Conservation (phyloP, 371 early-diverging fungal species). For the Rhizomucor pusillus region DNA sequence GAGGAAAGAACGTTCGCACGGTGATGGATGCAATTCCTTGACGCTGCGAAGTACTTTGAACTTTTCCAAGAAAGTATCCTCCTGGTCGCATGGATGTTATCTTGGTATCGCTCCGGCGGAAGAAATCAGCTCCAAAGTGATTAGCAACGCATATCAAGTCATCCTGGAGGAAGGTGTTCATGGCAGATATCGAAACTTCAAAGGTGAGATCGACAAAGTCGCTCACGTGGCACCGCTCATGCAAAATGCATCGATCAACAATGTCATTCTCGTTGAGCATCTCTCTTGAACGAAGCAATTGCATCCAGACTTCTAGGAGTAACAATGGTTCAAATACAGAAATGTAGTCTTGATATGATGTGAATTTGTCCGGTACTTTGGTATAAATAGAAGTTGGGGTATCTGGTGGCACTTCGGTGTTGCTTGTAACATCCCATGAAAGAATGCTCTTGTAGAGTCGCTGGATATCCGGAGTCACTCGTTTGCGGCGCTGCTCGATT, state of each 20-base stretch:
- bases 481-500: constrained; percentile 30
- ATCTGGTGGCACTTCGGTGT: constrained; percentile 48
- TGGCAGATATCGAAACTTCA: constrained; percentile 28
- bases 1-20: constrained; percentile 47
- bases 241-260: constrained; percentile 42
- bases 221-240: constrained; percentile 64
- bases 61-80: constrained; percentile 59
- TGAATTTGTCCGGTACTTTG: constrained; percentile 60
- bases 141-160: constrained; percentile 52
- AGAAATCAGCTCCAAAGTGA: constrained; percentile 46
- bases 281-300: constrained; percentile 71
- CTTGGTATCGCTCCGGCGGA: constrained; percentile 12
- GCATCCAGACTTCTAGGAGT: constrained; percentile 84
- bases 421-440: constrained; percentile 50
- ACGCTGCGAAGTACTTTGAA: constrained; percentile 40
- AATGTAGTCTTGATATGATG: constrained; percentile 59
- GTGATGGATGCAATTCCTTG: constrained; percentile 48
- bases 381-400: constrained; percentile 18
- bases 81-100: constrained; percentile 9
- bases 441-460: constrained; percentile 48
- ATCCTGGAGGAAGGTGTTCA: constrained; percentile 29
- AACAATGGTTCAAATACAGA: constrained; percentile 78
- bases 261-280: constrained; percentile 49
- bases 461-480: constrained; percentile 48
- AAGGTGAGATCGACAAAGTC: constrained; percentile 75